Conservation (phyloP, 2,329 filamentous ascomycete species). For the Colletotrichum graminicola region DNA sequence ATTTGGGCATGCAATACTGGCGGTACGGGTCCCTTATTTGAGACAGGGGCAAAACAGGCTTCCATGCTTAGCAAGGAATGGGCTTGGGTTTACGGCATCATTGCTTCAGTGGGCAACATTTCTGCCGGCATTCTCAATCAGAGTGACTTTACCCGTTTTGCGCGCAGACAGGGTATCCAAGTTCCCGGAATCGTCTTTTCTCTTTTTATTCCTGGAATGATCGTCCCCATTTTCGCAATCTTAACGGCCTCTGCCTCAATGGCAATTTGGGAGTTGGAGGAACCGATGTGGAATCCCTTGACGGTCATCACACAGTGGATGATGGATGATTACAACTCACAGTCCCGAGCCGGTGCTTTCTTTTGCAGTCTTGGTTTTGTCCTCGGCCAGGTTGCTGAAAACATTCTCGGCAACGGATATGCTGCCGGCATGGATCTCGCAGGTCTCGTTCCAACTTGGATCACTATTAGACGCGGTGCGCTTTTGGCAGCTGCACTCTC, state of each 20-base stretch:
- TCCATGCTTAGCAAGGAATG: slow-evolving; percentile 44
- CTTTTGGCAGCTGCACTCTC: slow-evolving; percentile 45
- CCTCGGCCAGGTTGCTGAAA: slow-evolving; percentile 48
- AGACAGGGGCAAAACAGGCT: slow-evolving; percentile 44
- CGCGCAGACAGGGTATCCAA: slow-evolving; percentile 43
- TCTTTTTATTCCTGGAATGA: slow-evolving; percentile 47
- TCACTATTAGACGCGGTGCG: slow-evolving; percentile 48
- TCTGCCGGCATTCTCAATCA: slow-evolving; percentile 49
- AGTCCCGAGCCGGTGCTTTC: slow-evolving; percentile 48
- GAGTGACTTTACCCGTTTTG: slow-evolving; percentile 49
- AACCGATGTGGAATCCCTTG: slow-evolving; percentile 46
- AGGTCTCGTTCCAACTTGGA: slow-evolving; percentile 46
- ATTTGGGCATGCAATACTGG: slow-evolving; percentile 59
- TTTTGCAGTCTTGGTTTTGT: slow-evolving; percentile 47
- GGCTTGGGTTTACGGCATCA: slow-evolving; percentile 50
- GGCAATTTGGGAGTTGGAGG: slow-evolving; percentile 45
- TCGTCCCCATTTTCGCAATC: slow-evolving; percentile 46
- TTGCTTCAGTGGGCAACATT: slow-evolving; percentile 47
- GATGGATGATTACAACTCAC: slow-evolving; percentile 46
- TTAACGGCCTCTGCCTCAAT: slow-evolving; percentile 47
- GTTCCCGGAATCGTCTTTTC: slow-evolving; percentile 46
- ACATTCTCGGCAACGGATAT: slow-evolving; percentile 48
- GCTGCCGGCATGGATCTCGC: slow-evolving; percentile 49
- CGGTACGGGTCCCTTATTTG: slow-evolving; percentile 59
- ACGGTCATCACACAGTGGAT: slow-evolving; percentile 47